Base-by-base conservation (phyloP, 2,329 filamentous ascomycete species). In the Aspergillus texensis region DNA sequence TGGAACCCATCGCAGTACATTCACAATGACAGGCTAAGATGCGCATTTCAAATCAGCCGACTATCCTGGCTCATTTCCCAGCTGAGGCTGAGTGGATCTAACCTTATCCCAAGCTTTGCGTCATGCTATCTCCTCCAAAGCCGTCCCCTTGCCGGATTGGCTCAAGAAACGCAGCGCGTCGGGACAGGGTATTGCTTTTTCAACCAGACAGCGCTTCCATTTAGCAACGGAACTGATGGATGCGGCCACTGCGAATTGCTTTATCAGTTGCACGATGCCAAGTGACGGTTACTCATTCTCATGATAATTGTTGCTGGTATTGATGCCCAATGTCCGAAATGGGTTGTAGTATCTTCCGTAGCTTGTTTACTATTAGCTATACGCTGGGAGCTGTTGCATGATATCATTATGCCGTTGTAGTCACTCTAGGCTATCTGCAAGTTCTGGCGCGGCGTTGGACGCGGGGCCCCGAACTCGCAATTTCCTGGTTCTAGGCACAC, bases 81-180 rank as follows among this genome's bases (percentile, higher is more conserved):
- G 57, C 57, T 59, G 57, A 50, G 45, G 57, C 46, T 36, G 57
- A 43, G 45, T 59, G 28, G 46, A 52, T 53, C 46, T 45, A 54
- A 66, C 64, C 63, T 61, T 60, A 62, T 60, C 53, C 50, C 46
- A 50, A 32, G 43, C 46, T 61, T 39, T 60, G 64, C 61, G 57
- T 65, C 65, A 67, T 63, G 59, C 39, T 46, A 34, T 43, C 53
- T 57, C 43, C 50, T 59, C 6, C 26, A 8, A 54, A 46, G 24
- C 28, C 52, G 50, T 41, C 26, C 12, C 19, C n/a, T 28, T 19
- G 53, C 58, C 36, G 48, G 48, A 63, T 62, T 60, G 58, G 59
- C 39, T 28, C 39, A n/a, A 34, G 58, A 41, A 39, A 36, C 41
- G 43, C 52, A 45, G 36, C 58, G 54, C 45, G 46, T 48, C 54